Evolutionary conservation across 345 rosid genomes (phyloP), one percentile per base, ranked within the genome.

Genomic region (Eucalyptus marginata): DNA sequence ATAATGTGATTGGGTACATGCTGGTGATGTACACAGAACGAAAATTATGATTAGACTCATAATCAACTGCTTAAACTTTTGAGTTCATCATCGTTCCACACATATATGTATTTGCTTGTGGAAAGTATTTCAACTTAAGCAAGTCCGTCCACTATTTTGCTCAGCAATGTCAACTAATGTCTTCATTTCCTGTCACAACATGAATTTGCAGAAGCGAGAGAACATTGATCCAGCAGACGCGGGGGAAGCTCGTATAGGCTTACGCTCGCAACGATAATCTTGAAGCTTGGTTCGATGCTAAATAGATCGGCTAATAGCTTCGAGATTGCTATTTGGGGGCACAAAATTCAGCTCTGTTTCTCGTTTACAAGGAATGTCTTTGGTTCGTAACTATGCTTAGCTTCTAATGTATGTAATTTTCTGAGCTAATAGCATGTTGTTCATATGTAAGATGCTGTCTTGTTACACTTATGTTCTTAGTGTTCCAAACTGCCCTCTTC

Each of bases 201-300:
- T 88, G 49, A 76, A 36, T 87, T 44, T 90, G 93, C 95, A 93
- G 95, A 91, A 88, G 79, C 90, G 87, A 25, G 94, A 91, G 79
- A 93, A 91, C 87, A 92, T 93, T 79, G 59, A 49, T 79, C 71
- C 87, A 20, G 31, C 68, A 9, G 90, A 85, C 15, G 86, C 15
- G 4, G 89, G 10, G 7, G 90, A 87, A 86, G 33, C 89, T 88
- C 91, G 31, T 27, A 16, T 31, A 68, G 80, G 80, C 80, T 68
- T 33, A 68, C 44, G 10, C 80, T 33, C 13, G 12, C 24, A 20
- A 33, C 24, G 44, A 68, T 8, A 17, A 40, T 68, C 44, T 22
- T 5, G 25, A 17, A 68, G 44, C 7, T 68, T 10, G 80, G 44
- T 33, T 33, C 7, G 4, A 68, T 68, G 44, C 40, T 33, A 33